These are phyloP conservation scores for Gaeumannomyces sp. DNA, from an alignment of 2,329 filamentous ascomycete species.

Conservation along the genomic window DNA sequence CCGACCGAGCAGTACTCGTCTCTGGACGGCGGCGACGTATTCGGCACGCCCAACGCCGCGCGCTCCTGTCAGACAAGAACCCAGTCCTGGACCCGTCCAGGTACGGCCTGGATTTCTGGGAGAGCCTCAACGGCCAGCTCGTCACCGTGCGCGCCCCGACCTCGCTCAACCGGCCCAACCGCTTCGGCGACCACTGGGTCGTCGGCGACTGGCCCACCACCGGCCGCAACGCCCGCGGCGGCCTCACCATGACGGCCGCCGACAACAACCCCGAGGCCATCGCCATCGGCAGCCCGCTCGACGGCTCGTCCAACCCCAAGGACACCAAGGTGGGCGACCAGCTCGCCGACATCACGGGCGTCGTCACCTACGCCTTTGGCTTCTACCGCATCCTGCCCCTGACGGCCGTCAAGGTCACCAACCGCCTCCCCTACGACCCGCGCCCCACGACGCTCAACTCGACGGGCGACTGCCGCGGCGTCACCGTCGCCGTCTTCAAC, in stretches of 20 bases:
- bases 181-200: constrained; percentile 64
- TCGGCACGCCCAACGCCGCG: constrained; percentile 58
- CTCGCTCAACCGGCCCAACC: constrained; percentile 55
- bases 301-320: constrained; percentile 54
- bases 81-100: constrained; percentile 52
- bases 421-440: constrained; percentile 38
- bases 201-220: constrained; percentile 58
- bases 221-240: constrained; percentile 56
- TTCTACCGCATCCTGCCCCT: constrained; percentile 64
- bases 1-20: constrained; percentile 56
- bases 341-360: constrained; percentile 60
- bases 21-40: constrained; percentile 60
- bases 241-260: constrained; percentile 54
- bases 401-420: constrained; percentile 45
- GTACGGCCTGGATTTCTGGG: constrained; percentile 70
- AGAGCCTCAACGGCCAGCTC: constrained; percentile 60
- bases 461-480: constrained; percentile 48
- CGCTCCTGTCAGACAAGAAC: constrained; percentile 51
- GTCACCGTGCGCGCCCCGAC: constrained; percentile 55
- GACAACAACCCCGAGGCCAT: constrained; percentile 68
- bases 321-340: constrained; percentile 59
- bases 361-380: constrained; percentile 59
- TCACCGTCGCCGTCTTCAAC: constrained; percentile 64
- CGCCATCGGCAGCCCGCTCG: constrained; percentile 57
- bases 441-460: constrained; percentile 47